Percentiles rank a stretch among this genome's conserved stretches.
These are phyloP conservation scores for Echites panduratus DNA, from an alignment of 257 asterid species.

Conservation along the genomic window DNA sequence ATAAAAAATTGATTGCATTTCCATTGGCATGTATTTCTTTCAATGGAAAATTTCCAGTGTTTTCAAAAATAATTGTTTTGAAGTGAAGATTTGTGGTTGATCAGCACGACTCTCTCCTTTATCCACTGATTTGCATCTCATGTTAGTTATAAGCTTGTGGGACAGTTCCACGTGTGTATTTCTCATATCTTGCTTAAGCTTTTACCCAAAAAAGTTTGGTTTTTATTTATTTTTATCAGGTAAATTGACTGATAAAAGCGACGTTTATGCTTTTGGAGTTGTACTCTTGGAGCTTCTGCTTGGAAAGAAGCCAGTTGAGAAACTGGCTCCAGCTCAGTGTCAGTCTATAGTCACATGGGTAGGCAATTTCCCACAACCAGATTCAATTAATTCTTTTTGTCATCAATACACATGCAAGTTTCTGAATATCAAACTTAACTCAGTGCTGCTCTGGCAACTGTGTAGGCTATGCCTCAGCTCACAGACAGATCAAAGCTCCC, in stretches of 20 bases:
- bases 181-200: neutral
- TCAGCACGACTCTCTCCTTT: neutral
- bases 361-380: slow-evolving; percentile 9
- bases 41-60: neutral
- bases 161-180: neutral
- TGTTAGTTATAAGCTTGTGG: neutral
- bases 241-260: slow-evolving; percentile 66
- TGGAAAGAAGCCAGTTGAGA: slow-evolving; percentile 65
- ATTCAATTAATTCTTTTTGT: slow-evolving; percentile 8
- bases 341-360: slow-evolving; percentile 80
- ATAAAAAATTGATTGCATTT: neutral
- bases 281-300: slow-evolving; percentile 73
- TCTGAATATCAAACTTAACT: slow-evolving; percentile 2
- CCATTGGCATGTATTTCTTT: neutral
- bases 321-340: slow-evolving; percentile 43
- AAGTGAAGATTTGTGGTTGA: neutral
- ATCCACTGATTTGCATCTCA: neutral
- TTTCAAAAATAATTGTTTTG: neutral
- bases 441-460: slow-evolving; percentile 16
- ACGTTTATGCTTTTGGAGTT: slow-evolving; percentile 75
- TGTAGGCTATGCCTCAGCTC: slow-evolving; percentile 85
- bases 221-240: slow-evolving; percentile 28
- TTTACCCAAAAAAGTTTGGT: neutral
- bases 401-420: neutral
- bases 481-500: slow-evolving; percentile 67